Conservation (phyloP, 2,329 filamentous ascomycete genomes). For the Trichophyton schoenleinii region DNA sequence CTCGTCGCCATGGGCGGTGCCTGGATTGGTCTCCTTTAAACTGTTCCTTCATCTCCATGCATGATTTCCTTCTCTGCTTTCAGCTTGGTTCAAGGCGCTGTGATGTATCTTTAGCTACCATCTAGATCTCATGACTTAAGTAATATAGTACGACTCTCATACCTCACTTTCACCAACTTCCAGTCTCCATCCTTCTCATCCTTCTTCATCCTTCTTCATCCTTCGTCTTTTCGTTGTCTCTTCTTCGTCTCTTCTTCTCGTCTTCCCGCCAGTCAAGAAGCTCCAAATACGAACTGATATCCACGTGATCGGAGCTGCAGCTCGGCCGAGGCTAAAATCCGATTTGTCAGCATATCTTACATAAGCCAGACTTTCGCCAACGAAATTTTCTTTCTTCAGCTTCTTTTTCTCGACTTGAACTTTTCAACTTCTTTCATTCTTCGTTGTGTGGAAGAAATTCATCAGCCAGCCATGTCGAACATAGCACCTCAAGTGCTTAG, state of each 20-base stretch:
- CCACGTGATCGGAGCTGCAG: neutral
- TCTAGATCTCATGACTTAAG: neutral
- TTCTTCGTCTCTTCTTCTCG: neutral
- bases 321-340: neutral
- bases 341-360: neutral
- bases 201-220: neutral
- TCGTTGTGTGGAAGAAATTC: neutral
- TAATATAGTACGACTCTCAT: neutral
- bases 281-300: neutral
- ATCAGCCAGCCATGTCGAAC: slow-evolving; percentile 43
- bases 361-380: neutral
- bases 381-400: neutral
- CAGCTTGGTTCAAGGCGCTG: neutral
- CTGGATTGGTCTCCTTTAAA: slow-evolving; percentile 2
- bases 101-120: neutral
- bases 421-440: neutral
- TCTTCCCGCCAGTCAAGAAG: neutral
- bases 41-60: neutral
- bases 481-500: slow-evolving; percentile 57
- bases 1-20: neutral
- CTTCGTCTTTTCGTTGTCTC: neutral
- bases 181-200: neutral
- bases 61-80: neutral
- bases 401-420: neutral
- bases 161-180: neutral